Conservation (phyloP, 73 alveolate genomes). For the Uronychia setigera region DNA sequence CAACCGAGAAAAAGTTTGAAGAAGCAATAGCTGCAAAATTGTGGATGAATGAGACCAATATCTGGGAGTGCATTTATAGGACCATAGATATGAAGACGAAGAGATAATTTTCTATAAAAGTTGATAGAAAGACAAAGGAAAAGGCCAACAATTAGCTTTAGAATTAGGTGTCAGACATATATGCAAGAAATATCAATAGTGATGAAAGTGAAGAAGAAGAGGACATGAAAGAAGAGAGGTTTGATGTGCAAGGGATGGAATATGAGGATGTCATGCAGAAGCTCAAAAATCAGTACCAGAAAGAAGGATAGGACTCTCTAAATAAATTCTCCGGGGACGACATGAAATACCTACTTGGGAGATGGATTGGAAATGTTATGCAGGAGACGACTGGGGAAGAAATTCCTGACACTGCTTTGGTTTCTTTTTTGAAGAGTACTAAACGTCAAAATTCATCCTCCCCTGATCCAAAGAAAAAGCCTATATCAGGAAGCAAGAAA, state of each 20-base stretch:
- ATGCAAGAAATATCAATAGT: not conserved
- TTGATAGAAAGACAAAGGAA: not conserved
- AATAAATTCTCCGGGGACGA: not conserved
- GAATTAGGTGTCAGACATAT: not conserved
- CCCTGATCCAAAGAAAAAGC: not conserved
- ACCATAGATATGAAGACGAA: not conserved
- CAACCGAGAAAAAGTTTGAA: not conserved
- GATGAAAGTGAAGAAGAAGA: not conserved
- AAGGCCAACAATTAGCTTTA: too few relatives aligned
- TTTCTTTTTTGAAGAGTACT: not conserved
- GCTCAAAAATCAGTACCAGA: not conserved
- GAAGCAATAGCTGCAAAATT: not conserved
- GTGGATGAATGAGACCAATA: not conserved
- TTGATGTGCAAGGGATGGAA: constrained; percentile 5
- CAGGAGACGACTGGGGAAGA: constrained; percentile 2
- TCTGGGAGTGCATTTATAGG: constrained; percentile 21
- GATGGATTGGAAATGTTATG: not conserved
- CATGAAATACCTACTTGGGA: not conserved
- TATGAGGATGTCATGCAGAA: not conserved
- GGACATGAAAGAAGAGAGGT: not conserved
- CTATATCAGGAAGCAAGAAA: not conserved
- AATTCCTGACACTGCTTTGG: not conserved
- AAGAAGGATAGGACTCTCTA: not conserved
- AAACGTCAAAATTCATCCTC: not conserved
- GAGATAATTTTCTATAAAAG: not conserved